phyloP scores from a whole-genome alignment of 1,139 yeast genomes.

The Candida sp. region DNA sequence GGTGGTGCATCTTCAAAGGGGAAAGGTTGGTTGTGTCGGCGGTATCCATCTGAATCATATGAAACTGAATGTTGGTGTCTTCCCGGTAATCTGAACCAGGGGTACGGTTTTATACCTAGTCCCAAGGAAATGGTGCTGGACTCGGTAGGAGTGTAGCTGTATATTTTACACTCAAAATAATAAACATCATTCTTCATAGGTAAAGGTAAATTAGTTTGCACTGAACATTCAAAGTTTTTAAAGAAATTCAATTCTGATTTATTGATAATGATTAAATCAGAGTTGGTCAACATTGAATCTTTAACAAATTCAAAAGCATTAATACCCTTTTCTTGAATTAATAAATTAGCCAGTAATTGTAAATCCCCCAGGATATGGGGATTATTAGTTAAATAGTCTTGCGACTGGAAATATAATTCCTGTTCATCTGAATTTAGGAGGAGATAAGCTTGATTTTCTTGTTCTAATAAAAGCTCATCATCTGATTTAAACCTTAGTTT shows the following conservation, averaged over 20 bases:
- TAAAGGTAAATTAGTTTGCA: slow-evolving; percentile 83
- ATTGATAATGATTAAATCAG: slow-evolving; percentile 60
- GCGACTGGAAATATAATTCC: slow-evolving; percentile 74
- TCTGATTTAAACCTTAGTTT: slow-evolving; percentile 24
- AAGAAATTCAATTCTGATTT: slow-evolving; percentile 77
- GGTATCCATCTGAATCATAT: slow-evolving; percentile 52
- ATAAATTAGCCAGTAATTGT: slow-evolving; percentile 49
- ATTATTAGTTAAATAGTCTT: slow-evolving; percentile 51
- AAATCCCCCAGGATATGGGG: slow-evolving; percentile 49
- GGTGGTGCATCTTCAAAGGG: slow-evolving; percentile 31
- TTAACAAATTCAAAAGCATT: slow-evolving; percentile 90
- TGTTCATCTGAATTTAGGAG: slow-evolving; percentile 70
- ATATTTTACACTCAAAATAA: slow-evolving; percentile 79
- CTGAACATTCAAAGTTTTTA: slow-evolving; percentile 68
- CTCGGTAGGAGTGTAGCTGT: slow-evolving; percentile 41
- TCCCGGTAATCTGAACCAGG: slow-evolving; percentile 59
- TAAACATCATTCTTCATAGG: slow-evolving; percentile 86
- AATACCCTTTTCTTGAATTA: slow-evolving; percentile 89
- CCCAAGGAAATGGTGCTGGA: slow-evolving; percentile 45
- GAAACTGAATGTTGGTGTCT: slow-evolving; percentile 47
- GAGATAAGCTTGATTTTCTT: slow-evolving; percentile 56
- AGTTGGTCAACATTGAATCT: slow-evolving; percentile 57
- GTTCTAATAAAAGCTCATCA: slow-evolving; percentile 60
- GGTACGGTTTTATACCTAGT: slow-evolving; percentile 49
- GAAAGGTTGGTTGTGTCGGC: slow-evolving; percentile 53